A percentile compares a stretch with the other conserved stretches of the same genome.
These are phyloP conservation scores for Nakazawaea populi DNA, from an alignment of 805 yeast genomes.

Conservation along the genomic window DNA sequence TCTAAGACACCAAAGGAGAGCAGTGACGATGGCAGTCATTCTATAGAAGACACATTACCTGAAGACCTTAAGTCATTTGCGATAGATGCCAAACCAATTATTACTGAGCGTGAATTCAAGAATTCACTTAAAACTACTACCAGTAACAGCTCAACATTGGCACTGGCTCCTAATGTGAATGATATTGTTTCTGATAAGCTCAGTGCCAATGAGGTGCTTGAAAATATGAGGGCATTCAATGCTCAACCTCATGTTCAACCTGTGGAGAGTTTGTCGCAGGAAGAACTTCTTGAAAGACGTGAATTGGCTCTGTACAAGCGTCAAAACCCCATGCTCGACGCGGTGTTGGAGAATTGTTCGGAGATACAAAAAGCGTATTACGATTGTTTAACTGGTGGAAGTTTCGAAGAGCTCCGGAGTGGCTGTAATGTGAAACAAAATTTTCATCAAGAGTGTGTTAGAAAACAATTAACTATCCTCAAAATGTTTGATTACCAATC, in stretches of 20 bases:
- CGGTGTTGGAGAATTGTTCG: slow-evolving; percentile 26
- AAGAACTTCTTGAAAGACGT: slow-evolving; percentile 12
- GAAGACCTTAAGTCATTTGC: slow-evolving; percentile 1
- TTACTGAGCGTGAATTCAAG: slow-evolving; percentile 8
- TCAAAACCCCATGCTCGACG: slow-evolving; percentile 20
- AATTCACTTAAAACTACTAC: background rate
- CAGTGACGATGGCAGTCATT: background rate
- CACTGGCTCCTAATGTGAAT: slow-evolving; percentile 1
- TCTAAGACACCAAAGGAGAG: background rate
- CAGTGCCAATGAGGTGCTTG: background rate
- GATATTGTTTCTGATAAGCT: background rate
- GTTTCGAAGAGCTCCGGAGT: slow-evolving; percentile 6
- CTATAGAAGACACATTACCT: slow-evolving; percentile 1
- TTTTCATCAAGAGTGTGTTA: slow-evolving; percentile 24
- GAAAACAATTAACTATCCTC: slow-evolving; percentile 25
- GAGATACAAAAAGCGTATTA: slow-evolving; percentile 24
- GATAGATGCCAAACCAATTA: background rate
- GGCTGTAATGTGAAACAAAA: slow-evolving; percentile 18
- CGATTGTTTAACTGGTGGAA: slow-evolving; percentile 16
- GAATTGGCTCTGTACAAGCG: slow-evolving; percentile 23
- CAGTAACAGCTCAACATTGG: background rate
- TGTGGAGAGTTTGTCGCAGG: background rate
- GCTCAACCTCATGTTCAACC: background rate
- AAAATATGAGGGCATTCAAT: background rate
- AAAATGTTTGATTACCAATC: slow-evolving; percentile 24